phyloP scores from a whole-genome alignment of 1,139 yeast species.

The Nakaseomyces bracarensis region DNA sequence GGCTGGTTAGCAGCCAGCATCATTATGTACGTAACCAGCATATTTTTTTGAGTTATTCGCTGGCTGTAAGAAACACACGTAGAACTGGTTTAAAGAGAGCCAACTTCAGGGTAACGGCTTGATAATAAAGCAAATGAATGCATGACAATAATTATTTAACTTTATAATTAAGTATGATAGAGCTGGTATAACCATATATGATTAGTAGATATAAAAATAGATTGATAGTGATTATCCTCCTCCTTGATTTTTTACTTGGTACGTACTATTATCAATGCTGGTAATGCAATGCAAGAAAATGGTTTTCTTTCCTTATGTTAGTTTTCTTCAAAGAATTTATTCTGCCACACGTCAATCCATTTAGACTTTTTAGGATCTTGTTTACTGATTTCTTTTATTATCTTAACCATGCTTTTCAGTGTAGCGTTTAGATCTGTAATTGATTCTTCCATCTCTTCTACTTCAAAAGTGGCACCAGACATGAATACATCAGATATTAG shows the following conservation, averaged over 20 bases:
- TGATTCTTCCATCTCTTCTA: slow-evolving; percentile 16
- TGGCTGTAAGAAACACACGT: too few relatives aligned
- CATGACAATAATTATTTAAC: too few relatives aligned
- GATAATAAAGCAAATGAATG: background rate
- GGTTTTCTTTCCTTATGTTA: too few relatives aligned
- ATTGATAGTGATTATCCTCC: too few relatives aligned
- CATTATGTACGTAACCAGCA: slow-evolving; percentile 1
- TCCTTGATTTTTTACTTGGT: too few relatives aligned
- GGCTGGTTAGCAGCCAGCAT: background rate
- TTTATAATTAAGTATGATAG: too few relatives aligned
- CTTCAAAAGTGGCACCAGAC: slow-evolving; percentile 21
- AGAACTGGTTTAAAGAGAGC: too few relatives aligned
- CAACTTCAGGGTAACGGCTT: background rate
- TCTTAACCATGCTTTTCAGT: slow-evolving; percentile 15
- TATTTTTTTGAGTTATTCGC: background rate
- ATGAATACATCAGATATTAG: slow-evolving; percentile 31
- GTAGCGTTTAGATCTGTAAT: slow-evolving; percentile 12
- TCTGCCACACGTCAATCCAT: slow-evolving; percentile 31
- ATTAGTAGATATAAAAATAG: too few relatives aligned
- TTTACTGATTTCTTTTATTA: slow-evolving; percentile 21
- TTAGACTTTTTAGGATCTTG: slow-evolving; percentile 24
- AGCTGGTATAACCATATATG: too few relatives aligned
- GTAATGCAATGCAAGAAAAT: slow-evolving; percentile 1
- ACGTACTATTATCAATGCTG: background rate
- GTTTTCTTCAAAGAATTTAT: slow-evolving; percentile 20